Evolutionary conservation across 2,329 filamentous ascomycete genomes (phyloP), one percentile per base, ranked within the genome.

Genomic region (Albifimbria verrucaria): DNA sequence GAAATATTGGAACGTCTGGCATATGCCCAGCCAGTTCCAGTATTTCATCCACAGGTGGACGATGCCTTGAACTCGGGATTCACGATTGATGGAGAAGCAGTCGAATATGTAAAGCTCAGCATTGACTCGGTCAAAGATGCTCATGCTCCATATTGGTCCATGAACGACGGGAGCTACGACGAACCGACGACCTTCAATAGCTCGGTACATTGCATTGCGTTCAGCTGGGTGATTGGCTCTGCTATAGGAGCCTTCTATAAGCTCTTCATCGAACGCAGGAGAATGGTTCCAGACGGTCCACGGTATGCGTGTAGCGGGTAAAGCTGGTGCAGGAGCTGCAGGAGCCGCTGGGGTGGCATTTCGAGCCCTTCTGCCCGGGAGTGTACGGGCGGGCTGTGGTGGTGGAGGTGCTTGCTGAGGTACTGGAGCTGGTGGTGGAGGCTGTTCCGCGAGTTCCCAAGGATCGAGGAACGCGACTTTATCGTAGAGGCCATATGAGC

Each of bases 71-170:
- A 59, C 23, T 15, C 60, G 58, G 21, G 52, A 39, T 10, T 15
- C 17, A n/a, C 51, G 55, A 22, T 39, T 21, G 4, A 44, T 36
- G 4, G 22, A 41, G 7, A 51, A 43, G 47, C 54, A 55, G 49
- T 63, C 59, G 36, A 62, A 57, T 7, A 62, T 56, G 53, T 55
- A 61, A 28, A 62, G 26, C 11, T 60, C 50, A 6, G 55, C 51
- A 5, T 23, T 22, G 10, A 43, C 6, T 11, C 60, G 59, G 49
- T 62, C 60, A 32, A 61, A 62, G 28, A 62, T 51, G 49, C 56
- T 59, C 56, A 62, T 60, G 49, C 48, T 52, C 60, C 59, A 61
- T n/a, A 7, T 36, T 18, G 32, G n/a, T 17, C 42, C 50, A 20
- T 54, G 53, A 41, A 46, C 26, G 25, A 62, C 39, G 18, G 59